phyloP scores from a whole-genome alignment of 176 grass and related monocot genomes.

The Oryza punctata region DNA sequence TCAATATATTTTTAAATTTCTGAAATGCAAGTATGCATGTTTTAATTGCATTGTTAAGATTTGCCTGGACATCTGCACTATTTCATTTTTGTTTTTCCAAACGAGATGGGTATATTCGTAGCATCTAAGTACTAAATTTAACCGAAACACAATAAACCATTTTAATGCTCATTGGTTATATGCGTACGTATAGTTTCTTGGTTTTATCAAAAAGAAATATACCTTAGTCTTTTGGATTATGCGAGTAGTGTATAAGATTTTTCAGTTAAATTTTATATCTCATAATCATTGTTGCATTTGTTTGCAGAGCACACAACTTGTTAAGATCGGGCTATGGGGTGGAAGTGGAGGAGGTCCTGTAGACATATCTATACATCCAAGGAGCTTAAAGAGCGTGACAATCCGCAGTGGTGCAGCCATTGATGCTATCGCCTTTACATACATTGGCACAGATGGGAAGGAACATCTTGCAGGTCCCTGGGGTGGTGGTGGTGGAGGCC shows the following conservation, averaged over 20 bases:
- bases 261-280: background rate
- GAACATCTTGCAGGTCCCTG: background rate
- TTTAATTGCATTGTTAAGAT: background rate
- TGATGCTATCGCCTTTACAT: background rate
- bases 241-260: too few relatives aligned
- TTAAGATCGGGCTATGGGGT: background rate
- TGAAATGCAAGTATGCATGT: too few relatives aligned
- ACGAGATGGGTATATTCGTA: too few relatives aligned
- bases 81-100: too few relatives aligned
- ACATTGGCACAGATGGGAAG: background rate
- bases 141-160: too few relatives aligned
- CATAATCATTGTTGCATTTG: background rate
- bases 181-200: too few relatives aligned
- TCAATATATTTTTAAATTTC: background rate
- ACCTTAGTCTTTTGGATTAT: too few relatives aligned
- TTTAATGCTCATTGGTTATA: too few relatives aligned
- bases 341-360: background rate
- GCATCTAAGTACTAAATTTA: too few relatives aligned
- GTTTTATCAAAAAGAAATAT: too few relatives aligned
- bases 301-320: background rate
- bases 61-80: background rate
- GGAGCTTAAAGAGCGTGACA: background rate
- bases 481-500: background rate
- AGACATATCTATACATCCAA: background rate
- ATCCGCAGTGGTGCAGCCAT: background rate